Evolutionary conservation across 345 rosid genomes (phyloP).

Genomic region (Pelargonium nanum): DNA sequence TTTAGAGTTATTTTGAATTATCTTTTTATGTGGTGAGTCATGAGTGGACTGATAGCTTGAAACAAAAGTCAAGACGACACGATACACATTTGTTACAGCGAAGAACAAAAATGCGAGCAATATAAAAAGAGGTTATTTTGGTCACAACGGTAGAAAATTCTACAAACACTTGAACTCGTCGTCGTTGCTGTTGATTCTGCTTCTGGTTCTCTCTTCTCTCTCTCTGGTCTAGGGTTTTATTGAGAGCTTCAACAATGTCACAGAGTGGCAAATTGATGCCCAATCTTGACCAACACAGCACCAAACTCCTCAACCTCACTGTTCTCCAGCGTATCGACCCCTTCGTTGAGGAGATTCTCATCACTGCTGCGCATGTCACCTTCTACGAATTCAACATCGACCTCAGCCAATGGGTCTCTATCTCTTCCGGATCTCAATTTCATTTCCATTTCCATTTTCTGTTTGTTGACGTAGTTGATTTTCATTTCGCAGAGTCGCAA

Average conservation of each 20-base stretch:
- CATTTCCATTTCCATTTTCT: no score
- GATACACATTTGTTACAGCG: no score
- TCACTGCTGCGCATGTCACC: conserved; percentile 93
- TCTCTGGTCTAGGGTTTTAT: no score
- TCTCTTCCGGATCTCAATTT: background rate
- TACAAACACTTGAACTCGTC: no score
- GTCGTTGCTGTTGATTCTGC: background rate
- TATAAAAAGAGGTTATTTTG: no score
- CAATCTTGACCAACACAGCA: conserved; percentile 75
- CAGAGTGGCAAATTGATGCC: conserved; percentile 86
- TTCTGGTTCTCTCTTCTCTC: background rate
- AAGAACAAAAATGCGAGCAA: no score
- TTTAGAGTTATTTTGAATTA: no score
- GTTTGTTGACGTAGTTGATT: background rate
- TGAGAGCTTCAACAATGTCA: conserved; percentile 58
- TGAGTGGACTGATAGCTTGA: no score
- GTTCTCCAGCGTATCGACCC: conserved; percentile 92
- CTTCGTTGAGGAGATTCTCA: conserved; percentile 73
- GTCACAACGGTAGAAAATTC: no score
- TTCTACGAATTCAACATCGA: conserved; percentile 91
- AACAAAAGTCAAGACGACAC: no score
- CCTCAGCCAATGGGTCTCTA: conserved; percentile 64
- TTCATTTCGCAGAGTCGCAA: conserved; percentile 65
- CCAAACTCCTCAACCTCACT: conserved; percentile 75
- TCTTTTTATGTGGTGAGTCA: no score